phyloP scores from a whole-genome alignment of 2,329 filamentous ascomycete species.

The Ciborinia camelliae region DNA sequence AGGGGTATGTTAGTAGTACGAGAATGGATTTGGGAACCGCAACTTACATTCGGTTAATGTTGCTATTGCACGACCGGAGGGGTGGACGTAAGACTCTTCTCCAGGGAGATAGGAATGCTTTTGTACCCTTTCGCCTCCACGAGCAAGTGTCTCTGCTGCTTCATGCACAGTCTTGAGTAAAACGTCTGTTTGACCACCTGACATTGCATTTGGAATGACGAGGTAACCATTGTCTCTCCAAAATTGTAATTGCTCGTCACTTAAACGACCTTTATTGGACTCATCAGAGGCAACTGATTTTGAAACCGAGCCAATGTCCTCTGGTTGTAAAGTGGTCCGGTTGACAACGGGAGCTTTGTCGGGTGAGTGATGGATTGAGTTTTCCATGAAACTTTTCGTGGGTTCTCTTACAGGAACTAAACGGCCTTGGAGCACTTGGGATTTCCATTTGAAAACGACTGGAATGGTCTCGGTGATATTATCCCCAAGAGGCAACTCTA shows the following conservation, averaged over 20 bases:
- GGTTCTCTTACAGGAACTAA: neutral
- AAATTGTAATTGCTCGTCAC: conserved; percentile 5
- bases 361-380: neutral
- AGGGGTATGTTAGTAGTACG: neutral
- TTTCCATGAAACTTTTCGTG: neutral
- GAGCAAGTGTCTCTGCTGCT: neutral
- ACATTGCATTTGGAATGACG: neutral
- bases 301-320: rapidly evolving
- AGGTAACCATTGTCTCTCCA: conserved; percentile 14
- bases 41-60: conserved; percentile 1
- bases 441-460: neutral
- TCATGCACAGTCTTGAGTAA: conserved; percentile 10
- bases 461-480: neutral
- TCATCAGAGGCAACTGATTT: neutral
- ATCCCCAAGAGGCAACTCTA: neutral
- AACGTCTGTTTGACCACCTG: neutral
- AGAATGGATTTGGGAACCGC: neutral
- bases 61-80: conserved; percentile 4
- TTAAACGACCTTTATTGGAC: neutral
- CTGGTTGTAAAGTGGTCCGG: neutral
- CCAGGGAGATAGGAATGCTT: conserved; percentile 3
- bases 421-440: neutral
- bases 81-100: neutral
- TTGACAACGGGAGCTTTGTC: neutral
- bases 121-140: conserved; percentile 2